Percentiles rank a stretch among this genome's conserved stretches.
Evolutionary conservation across 257 asterid species (phyloP).

Genomic region (Solanum etuberosum): DNA sequence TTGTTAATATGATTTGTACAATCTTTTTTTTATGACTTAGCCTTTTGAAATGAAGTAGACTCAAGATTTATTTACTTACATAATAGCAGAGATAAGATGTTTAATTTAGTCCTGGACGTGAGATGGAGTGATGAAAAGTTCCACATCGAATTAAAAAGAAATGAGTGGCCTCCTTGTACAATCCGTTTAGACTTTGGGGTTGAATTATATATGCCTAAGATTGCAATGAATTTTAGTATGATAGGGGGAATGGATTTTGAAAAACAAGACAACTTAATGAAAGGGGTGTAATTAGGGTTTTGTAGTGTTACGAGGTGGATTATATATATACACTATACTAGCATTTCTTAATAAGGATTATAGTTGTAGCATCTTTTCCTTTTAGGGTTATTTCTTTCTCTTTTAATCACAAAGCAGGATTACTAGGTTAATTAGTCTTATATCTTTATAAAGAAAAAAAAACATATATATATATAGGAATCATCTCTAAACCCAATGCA

Average conservation of each 20-base stretch:
- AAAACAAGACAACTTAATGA: neutral
- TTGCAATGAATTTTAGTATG: neutral
- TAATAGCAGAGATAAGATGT: neutral
- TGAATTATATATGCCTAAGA: neutral
- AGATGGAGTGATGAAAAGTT: neutral
- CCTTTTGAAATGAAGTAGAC: neutral
- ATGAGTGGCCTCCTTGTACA: neutral
- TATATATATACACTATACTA: neutral
- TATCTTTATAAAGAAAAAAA: neutral
- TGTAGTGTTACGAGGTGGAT: neutral
- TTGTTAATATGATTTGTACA: neutral
- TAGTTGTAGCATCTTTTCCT: neutral
- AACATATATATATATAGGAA: neutral
- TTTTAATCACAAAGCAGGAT: neutral
- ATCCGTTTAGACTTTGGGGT: accelerated
- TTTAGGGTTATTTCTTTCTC: neutral
- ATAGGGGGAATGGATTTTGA: neutral
- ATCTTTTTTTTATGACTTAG: no score
- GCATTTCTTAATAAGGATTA: neutral
- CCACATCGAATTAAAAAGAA: neutral
- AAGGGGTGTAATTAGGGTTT: neutral
- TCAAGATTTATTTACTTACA: neutral
- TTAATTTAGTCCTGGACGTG: accelerated
- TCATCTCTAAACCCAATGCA: neutral
- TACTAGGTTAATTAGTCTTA: neutral